Base-by-base conservation (phyloP, 2,329 filamentous ascomycete species). In the Bipolaris oryzae region DNA sequence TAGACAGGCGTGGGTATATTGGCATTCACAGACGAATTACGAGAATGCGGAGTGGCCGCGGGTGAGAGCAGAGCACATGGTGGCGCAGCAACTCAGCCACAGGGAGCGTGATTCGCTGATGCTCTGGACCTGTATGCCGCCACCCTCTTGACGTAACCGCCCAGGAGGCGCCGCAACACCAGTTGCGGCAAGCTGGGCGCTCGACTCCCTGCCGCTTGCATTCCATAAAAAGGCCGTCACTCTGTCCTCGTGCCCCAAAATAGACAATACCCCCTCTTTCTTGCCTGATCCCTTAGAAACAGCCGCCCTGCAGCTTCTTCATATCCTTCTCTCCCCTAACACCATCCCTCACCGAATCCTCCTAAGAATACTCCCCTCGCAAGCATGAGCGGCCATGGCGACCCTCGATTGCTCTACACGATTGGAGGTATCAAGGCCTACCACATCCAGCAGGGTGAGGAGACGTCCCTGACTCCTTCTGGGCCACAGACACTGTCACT, bases 401-500 rank as follows among this genome's bases (percentile, higher is more conserved):
- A 85, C 56, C 82, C 83, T 44, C 81, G 82, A 67, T 76, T 85
- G 37, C 80, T 85, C 54, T 85, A 82, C 70, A 79, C 81, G 25
- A 79, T 98, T 74, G 87, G 89, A 65, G 92, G 92, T 80, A 94
- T 99, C 71, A 89, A 88, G 63, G 95, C 94, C 63, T 96, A 92
- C 79, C 92, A 97, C 74, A 87, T 98, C 59, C 87, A 92, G 76
- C 86, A 96, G 84, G 94, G 95, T 76, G 85, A 89, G 66, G 93
- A 98, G 78, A 82, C 89, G 53, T 84, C 86, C 13, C 87, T 99
- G 69, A 98, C 92, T 13, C 87, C 90, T 0, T 89, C 90, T 1
- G 92, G 93, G 1, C 89, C 92, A 16, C 92, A 97, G 79, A 97
- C 93, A 0, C 83, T 99, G 51, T 96, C 94, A 20, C 83, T 98